Percentiles rank a stretch among this genome's conserved stretches.
Conservation (phyloP, 805 yeast genomes). For the Candida insectalens region DNA sequence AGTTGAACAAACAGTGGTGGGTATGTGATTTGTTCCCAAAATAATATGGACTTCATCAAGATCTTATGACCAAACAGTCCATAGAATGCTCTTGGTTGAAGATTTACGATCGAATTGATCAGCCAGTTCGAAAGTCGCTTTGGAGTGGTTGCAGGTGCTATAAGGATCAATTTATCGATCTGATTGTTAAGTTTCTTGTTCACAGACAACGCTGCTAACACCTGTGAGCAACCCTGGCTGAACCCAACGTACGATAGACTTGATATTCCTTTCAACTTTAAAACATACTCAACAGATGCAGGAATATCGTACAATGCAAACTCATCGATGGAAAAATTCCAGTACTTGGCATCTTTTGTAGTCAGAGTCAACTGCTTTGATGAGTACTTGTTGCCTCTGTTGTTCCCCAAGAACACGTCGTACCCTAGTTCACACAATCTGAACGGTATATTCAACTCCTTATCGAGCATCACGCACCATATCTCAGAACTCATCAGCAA, state of each 20-base stretch:
- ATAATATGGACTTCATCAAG: conserved; percentile 46
- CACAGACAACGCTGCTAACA: conserved; percentile 72
- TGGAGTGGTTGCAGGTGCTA: conserved; percentile 93
- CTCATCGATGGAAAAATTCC: conserved; percentile 92
- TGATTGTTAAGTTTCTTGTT: conserved; percentile 58
- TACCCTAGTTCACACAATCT: conserved; percentile 70
- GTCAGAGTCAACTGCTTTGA: conserved; percentile 55
- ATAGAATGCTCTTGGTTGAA: conserved; percentile 68
- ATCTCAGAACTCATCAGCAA: conserved; percentile 81
- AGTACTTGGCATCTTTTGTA: conserved; percentile 40
- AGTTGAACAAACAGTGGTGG: conserved; percentile 65
- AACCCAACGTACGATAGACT: conserved; percentile 74
- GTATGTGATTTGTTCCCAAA: conserved; percentile 72
- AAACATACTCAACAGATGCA: conserved; percentile 65
- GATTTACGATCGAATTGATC: conserved; percentile 65
- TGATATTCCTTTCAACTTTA: conserved; percentile 36
- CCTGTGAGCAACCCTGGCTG: conserved; percentile 93
- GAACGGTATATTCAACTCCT: conserved; percentile 55
- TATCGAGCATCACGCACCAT: conserved; percentile 34
- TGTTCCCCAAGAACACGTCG: conserved; percentile 93
- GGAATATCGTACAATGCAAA: conserved; percentile 91
- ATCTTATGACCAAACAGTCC: conserved; percentile 67
- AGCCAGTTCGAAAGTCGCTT: conserved; percentile 70
- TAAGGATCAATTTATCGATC: conserved; percentile 38
- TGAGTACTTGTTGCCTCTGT: conserved; percentile 88